Conservation (phyloP, 495 filamentous ascomycete genomes). For the Aspergillus ellipticus region DNA sequence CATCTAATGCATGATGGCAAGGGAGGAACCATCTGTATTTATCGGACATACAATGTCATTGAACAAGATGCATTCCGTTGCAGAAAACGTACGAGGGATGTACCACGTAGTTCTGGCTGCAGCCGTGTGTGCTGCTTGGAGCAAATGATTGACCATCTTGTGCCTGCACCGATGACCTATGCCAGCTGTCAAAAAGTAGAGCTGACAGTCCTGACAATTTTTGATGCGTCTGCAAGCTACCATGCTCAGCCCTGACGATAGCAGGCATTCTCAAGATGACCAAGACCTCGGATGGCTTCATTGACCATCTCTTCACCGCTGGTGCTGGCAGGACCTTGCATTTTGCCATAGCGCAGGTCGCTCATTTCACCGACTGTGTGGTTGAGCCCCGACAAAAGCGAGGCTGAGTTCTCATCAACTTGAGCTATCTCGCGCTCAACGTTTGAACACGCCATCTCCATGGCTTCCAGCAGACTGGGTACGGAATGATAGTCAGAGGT, state of each 20-base stretch:
- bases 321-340: constrained; percentile 55
- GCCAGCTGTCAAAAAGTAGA: neutral
- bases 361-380: constrained; percentile 68
- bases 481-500: constrained; percentile 53
- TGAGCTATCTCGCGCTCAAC: constrained; percentile 63
- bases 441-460: constrained; percentile 61
- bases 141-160: neutral
- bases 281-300: constrained; percentile 50
- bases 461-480: constrained; percentile 59
- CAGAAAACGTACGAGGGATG: neutral
- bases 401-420: constrained; percentile 61
- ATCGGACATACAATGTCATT: neutral
- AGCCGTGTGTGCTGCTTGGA: neutral
- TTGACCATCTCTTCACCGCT: constrained; percentile 55
- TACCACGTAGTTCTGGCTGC: neutral
- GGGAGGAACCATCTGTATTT: neutral
- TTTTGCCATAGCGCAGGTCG: constrained; percentile 76
- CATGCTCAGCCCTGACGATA: constrained; percentile 25
- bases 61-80: neutral
- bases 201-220: neutral
- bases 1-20: neutral
- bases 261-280: constrained; percentile 61
- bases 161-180: neutral
- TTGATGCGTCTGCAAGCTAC: neutral
- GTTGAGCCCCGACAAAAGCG: constrained; percentile 57